Evolutionary conservation across 1,284 basidiomycete genomes (phyloP).

Genomic region (Thelephora terrestris): DNA sequence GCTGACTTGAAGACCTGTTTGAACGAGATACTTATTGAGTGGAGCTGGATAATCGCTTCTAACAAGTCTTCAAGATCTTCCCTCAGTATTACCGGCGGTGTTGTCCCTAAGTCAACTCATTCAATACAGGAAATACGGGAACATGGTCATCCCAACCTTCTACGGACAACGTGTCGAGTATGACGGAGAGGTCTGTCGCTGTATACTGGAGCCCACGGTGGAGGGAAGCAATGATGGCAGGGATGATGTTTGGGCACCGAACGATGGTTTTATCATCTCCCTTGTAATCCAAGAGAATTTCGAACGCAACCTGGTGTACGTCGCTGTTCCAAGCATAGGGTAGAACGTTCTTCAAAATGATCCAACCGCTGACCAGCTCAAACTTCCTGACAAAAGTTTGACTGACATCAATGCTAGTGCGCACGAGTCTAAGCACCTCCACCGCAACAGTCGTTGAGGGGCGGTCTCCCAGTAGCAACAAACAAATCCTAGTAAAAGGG

Average conservation of each 20-base stretch:
- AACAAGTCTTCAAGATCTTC: conserved; percentile 48
- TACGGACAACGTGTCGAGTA: too few relatives aligned
- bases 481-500: conserved; percentile 62
- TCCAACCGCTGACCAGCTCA: conserved; percentile 71
- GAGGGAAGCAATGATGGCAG: conserved; percentile 54
- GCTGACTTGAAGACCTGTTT: conserved; percentile 63
- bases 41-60: conserved; percentile 56
- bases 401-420: conserved; percentile 41
- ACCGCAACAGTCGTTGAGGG: conserved; percentile 50
- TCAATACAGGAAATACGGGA: too few relatives aligned
- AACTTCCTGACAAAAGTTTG: conserved; percentile 61
- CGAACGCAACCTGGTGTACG: conserved; percentile 57
- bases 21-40: conserved; percentile 50
- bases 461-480: conserved; percentile 62
- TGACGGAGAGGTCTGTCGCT: not conserved
- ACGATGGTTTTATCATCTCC: conserved; percentile 24
- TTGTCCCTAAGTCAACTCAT: too few relatives aligned
- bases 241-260: conserved; percentile 56
- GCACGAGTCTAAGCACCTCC: conserved; percentile 50
- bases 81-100: conserved; percentile 18
- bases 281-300: conserved; percentile 45
- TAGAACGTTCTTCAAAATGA: conserved; percentile 50
- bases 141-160: too few relatives aligned
- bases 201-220: conserved; percentile 30
- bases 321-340: conserved; percentile 54